Percentiles rank a stretch among this genome's conserved stretches.
These are phyloP conservation scores for Dactylella cylindrospora DNA, from an alignment of 2,329 filamentous ascomycete genomes.

Conservation along the genomic window DNA sequence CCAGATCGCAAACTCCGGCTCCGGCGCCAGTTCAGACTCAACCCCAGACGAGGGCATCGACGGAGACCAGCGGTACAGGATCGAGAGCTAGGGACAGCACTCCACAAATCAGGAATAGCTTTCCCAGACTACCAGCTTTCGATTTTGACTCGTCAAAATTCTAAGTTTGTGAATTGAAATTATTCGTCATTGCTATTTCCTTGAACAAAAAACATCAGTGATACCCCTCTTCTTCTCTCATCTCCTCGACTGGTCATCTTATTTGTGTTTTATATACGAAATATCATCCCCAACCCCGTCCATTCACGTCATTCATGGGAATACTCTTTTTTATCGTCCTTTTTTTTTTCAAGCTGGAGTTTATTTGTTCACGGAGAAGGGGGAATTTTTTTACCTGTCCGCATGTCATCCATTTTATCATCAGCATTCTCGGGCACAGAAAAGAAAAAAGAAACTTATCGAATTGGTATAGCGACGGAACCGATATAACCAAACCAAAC, in stretches of 20 bases:
- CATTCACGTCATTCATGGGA: not conserved
- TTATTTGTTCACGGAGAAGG: conserved; percentile 18
- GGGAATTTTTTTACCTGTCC: not conserved
- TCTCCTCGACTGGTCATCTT: too few species aligned
- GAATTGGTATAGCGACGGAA: too few species aligned
- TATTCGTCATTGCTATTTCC: conserved; percentile 3
- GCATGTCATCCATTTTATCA: conserved; percentile 6
- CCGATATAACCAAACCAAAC: not conserved
- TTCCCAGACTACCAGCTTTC: conserved; percentile 32
- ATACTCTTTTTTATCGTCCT: not conserved
- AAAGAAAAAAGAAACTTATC: too few species aligned
- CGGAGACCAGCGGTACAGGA: conserved; percentile 3
- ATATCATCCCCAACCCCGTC: not conserved
- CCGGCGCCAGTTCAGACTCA: too few species aligned
- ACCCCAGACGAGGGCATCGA: conserved; percentile 7
- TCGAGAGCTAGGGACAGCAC: conserved; percentile 35
- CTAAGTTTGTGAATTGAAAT: conserved; percentile 5
- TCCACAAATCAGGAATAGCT: conserved; percentile 37
- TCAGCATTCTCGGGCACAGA: not conserved
- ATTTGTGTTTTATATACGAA: too few species aligned
- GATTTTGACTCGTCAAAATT: conserved; percentile 41
- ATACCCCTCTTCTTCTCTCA: conserved; percentile 9
- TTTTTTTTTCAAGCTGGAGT: conserved; percentile 26
- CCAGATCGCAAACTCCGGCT: conserved; percentile 6
- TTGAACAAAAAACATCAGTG: conserved; percentile 28